Evolutionary conservation across 2,329 filamentous ascomycete species (phyloP).

Genomic region (Phialemonium atrogriseum): DNA sequence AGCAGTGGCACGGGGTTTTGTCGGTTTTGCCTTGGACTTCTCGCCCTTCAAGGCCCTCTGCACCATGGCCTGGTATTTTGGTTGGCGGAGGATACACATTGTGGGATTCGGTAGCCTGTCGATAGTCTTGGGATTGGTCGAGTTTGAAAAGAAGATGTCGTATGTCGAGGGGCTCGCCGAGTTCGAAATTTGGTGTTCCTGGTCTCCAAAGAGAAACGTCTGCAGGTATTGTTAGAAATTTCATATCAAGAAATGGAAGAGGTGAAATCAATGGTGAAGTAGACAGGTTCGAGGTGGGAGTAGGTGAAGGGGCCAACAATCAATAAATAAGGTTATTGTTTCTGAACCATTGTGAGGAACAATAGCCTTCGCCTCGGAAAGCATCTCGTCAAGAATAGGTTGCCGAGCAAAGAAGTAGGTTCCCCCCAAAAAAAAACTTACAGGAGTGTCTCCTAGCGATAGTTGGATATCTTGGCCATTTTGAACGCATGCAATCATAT

Average conservation of each 20-base stretch:
- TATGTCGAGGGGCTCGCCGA: conserved; percentile 36
- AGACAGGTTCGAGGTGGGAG: not conserved
- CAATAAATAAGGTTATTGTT: too few relatives aligned
- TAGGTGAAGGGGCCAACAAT: not conserved
- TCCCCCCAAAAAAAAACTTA: conserved; percentile 40
- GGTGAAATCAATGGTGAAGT: too few relatives aligned
- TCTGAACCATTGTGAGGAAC: conserved; percentile 6
- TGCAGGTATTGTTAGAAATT: conserved; percentile 17
- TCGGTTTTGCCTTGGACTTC: conserved; percentile 19
- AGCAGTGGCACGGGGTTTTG: conserved; percentile 12
- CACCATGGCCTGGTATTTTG: conserved; percentile 14
- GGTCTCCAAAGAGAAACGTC: conserved; percentile 45
- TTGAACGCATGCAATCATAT: conserved; percentile 53
- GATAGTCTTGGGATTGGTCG: conserved; percentile 37
- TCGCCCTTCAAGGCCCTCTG: conserved; percentile 20
- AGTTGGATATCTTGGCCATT: conserved; percentile 49
- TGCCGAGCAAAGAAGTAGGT: too few relatives aligned
- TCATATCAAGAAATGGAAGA: not conserved
- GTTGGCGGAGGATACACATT: conserved; percentile 40
- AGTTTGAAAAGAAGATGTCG: conserved; percentile 48
- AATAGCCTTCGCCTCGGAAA: too few relatives aligned
- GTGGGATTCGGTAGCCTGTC: conserved; percentile 40
- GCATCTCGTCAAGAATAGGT: too few relatives aligned
- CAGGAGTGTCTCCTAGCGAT: conserved; percentile 48
- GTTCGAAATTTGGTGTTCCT: conserved; percentile 22